Evolutionary conservation across 176 grass and related monocot species (phyloP), one percentile per base, ranked within the genome.

Genomic region (Cymbopogon citratus): DNA sequence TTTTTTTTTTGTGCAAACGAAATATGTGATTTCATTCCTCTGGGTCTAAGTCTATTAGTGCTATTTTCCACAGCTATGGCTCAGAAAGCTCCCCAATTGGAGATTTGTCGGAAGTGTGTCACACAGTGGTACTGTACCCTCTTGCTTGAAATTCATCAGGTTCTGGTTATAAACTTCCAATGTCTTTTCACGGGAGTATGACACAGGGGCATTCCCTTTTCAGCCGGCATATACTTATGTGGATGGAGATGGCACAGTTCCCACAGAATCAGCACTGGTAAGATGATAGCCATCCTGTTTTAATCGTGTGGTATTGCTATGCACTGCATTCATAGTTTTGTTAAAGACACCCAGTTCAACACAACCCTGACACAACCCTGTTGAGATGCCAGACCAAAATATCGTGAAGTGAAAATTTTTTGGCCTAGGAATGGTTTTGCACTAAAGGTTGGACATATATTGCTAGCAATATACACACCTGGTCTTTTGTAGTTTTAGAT

Each of bases 171-270:
- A 77, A 45, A 66, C 64, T 26, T 51, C 14, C 14, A 60, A 56
- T 66, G 43, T 4, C 57, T 85, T 76, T 69, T 87, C 71, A 24
- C 3, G 3, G 25, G 29, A 75, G 60, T 80, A 49, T 90, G 82
- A 69, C 34, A 71, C 10, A 28, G 77, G 28, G 31, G 40, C 19
- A 40, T 77, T 38, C 61, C 63, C 44, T 92, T 92, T 79, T 90
- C 88, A 98, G 95, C 90, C 92, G 19, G 11, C 74, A 60, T 98
- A 98, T 73, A 84, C 86, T 21, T 93, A 94, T 54, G 95, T 98
- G 61, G 92, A 94, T 89, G 95, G 95, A 88, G 95, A 98, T 69
- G 70, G 95, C 49, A 98, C 95, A 33, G 92, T 98, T 82, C 95
- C 95, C 61, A 25, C 64, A 26, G 95, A 93, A 83, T 98, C 95